Base-by-base conservation (phyloP, 257 asterid genomes). In the Rauvolfia tetraphylla region DNA sequence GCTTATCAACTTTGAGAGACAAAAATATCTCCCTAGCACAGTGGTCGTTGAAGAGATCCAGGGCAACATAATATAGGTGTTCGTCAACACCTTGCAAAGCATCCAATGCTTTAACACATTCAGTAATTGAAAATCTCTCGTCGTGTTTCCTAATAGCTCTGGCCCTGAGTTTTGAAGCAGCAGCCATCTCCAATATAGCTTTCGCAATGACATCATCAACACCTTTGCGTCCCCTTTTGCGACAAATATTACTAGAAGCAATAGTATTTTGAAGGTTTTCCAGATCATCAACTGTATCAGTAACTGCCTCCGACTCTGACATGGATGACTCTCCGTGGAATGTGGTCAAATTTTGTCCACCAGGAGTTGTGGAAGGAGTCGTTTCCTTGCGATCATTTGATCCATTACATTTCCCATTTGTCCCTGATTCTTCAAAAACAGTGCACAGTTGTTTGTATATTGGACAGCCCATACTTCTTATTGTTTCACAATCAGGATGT, bases 171-270 rank as follows among this genome's bases (percentile, higher is more conserved):
- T 84, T 90, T 58, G 91, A 87, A 74, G 96, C 89, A 59, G 93
- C 83, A 51, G 97, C 95, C 92, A 92, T 92, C 83, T 92, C 93
- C 78, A 85, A 58, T 78, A 90, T 89, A 72, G 92, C 97, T 72
- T 81, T 83, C 31, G 95, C 97, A 80, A 92, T 86, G 72, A 85
- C 85, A 81, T 82, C 89, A 76, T 90, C 95, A 48, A 87, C 80
- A 78, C 97, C 93, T 79, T 78, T 85, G 2, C 95, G 90, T 51
- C 91, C 89, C 83, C 95, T 87, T 84, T 90, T 92, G 66, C 85
- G 92, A 68, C 77, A 71, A 51, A 68, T 48, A 75, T 86, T 86
- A 31, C 71, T 77, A 13, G 84, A 80, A 72, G 84, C 38, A 77
- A 13, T 38, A 31, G 38, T 74, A 20, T 76, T 36, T 36, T 77